These are phyloP conservation scores for Triadica sebifera DNA, from an alignment of 345 rosid species.

Conservation along the genomic window DNA sequence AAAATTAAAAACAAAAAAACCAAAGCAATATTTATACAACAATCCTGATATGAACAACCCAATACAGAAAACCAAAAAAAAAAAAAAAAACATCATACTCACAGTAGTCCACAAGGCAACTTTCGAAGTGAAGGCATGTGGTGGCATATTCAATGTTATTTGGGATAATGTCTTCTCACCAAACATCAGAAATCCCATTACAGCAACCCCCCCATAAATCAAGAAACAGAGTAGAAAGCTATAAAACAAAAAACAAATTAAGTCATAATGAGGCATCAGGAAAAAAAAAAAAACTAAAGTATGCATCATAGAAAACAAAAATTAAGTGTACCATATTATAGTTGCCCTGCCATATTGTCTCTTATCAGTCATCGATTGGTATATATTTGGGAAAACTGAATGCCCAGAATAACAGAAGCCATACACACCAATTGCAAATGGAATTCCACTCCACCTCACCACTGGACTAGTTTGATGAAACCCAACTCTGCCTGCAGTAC, in stretches of 20 bases:
- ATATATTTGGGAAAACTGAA: constrained; percentile 88
- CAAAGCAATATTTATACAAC: neutral
- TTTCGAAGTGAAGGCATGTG: constrained; percentile 48
- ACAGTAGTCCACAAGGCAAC: constrained; percentile 88
- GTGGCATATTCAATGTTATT: constrained; percentile 85
- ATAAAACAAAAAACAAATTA: constrained; percentile 32
- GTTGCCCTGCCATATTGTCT: constrained; percentile 65
- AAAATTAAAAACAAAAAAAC: constrained; percentile 9
- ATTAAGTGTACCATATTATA: constrained; percentile 47
- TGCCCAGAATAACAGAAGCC: constrained; percentile 86
- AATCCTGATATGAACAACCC: no score
- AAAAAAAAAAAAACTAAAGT: neutral
- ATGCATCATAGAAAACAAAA: constrained; percentile 4
- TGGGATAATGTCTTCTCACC: constrained; percentile 86
- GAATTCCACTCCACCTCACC: constrained; percentile 80
- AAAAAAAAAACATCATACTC: no score
- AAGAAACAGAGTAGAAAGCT: constrained; percentile 65
- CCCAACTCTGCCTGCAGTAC: constrained; percentile 59
- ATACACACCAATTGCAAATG: constrained; percentile 79
- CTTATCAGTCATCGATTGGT: constrained; percentile 97
- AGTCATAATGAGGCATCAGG: neutral
- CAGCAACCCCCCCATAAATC: constrained; percentile 71
- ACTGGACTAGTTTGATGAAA: constrained; percentile 66
- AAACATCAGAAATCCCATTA: constrained; percentile 83
- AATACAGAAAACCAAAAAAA: no score